phyloP scores from a whole-genome alignment of 2,329 filamentous ascomycete species.

The Albophoma yamanashiensis region DNA sequence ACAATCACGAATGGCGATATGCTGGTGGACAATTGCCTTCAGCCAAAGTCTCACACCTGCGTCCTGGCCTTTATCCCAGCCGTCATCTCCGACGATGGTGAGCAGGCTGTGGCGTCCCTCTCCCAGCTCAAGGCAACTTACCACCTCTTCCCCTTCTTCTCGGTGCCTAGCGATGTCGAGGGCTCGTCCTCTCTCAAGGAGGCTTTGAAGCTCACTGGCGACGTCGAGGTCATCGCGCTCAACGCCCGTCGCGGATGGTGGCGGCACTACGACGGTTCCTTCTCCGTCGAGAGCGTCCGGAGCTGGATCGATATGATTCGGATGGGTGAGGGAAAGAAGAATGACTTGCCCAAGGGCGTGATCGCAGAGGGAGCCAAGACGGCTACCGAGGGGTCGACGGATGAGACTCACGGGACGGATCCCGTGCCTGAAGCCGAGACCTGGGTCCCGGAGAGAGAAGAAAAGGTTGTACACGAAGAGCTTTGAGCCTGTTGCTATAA shows the following conservation, averaged over 20 bases:
- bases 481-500: conserved; percentile 23
- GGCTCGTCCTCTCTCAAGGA: conserved; percentile 29
- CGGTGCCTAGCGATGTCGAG: conserved; percentile 46
- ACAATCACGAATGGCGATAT: conserved; percentile 52
- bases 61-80: conserved; percentile 63
- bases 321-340: conserved; percentile 76
- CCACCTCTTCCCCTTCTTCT: conserved; percentile 75
- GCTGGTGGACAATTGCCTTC: conserved; percentile 62
- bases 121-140: conserved; percentile 71
- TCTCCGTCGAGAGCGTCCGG: conserved; percentile 56
- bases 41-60: conserved; percentile 68
- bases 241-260: conserved; percentile 85
- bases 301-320: conserved; percentile 85
- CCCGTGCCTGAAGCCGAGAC: conserved; percentile 16
- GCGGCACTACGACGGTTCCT: conserved; percentile 57
- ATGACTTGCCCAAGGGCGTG: conserved; percentile 56
- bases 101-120: conserved; percentile 51
- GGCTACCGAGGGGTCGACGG: conserved; percentile 4
- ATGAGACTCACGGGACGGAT: conserved; percentile 7
- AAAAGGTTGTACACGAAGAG: conserved; percentile 34
- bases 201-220: conserved; percentile 46
- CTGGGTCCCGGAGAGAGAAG: conserved; percentile 14
- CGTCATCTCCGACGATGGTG: conserved; percentile 37
- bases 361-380: conserved; percentile 31
- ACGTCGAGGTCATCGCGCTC: conserved; percentile 66